Evolutionary conservation across 2,329 filamentous ascomycete species (phyloP).

Genomic region (Diaporthe vexans): DNA sequence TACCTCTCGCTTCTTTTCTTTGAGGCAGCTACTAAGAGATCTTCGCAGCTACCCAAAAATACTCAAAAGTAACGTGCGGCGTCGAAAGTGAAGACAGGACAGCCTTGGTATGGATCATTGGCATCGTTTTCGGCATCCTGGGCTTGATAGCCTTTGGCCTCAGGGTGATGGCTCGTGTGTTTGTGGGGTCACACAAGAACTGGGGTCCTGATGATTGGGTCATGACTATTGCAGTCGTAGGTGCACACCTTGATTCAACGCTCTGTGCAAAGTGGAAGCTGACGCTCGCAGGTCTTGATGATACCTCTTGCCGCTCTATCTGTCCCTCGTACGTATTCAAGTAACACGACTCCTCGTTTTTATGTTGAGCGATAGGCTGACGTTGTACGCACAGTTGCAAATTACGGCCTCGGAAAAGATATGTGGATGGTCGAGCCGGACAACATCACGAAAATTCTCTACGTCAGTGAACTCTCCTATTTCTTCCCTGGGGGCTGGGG

Average conservation of each 20-base stretch:
- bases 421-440: constrained; percentile 59
- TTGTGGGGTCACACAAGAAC: constrained; percentile 44
- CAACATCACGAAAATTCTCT: constrained; percentile 58
- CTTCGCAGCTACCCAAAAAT: constrained; percentile 48
- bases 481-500: too few relatives aligned
- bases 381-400: constrained; percentile 48
- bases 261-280: not conserved
- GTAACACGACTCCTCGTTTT: not conserved
- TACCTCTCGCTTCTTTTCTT: too few relatives aligned
- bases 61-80: constrained; percentile 47
- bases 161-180: constrained; percentile 48
- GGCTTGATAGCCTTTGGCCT: constrained; percentile 50
- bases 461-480: constrained; percentile 44
- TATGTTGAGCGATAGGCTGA: not conserved
- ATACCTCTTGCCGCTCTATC: constrained; percentile 46
- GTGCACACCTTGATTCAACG: not conserved
- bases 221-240: constrained; percentile 48
- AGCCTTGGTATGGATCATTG: constrained; percentile 46
- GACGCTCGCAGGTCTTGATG: constrained; percentile 41
- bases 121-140: constrained; percentile 47
- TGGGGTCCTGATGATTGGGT: constrained; percentile 51
- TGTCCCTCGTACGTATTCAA: constrained; percentile 46
- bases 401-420: constrained; percentile 57
- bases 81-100: constrained; percentile 47
- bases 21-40: not conserved